A percentile compares a stretch with the other conserved stretches of the same genome.
Conservation (phyloP, 1,284 basidiomycete genomes). For the Marasmius tenuissimus region DNA sequence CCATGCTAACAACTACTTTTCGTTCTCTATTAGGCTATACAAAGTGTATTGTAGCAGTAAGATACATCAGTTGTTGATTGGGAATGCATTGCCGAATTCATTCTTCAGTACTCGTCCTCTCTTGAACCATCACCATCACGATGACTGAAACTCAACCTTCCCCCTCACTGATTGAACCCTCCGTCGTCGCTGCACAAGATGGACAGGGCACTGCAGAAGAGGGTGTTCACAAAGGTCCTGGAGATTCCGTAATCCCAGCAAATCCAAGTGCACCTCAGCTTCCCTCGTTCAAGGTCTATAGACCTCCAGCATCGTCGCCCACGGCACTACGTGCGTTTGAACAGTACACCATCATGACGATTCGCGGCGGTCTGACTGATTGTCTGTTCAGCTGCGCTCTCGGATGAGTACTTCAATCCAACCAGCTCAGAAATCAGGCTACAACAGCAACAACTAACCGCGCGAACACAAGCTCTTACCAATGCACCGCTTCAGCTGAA, state of each 20-base stretch:
- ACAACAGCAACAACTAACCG: conserved; percentile 63
- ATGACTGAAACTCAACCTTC: conserved; percentile 17
- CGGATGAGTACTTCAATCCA: conserved; percentile 76
- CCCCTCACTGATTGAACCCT: neutral
- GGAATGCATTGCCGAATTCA: neutral
- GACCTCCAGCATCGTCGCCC: conserved; percentile 27
- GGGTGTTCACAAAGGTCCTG: neutral
- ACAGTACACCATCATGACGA: neutral
- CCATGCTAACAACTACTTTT: neutral
- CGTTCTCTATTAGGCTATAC: neutral
- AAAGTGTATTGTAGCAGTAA: neutral
- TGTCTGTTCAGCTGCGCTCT: conserved; percentile 32
- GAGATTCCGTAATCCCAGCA: neutral
- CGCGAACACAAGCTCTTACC: conserved; percentile 63
- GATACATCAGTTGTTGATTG: neutral
- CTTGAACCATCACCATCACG: conserved; percentile 2
- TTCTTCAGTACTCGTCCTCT: neutral
- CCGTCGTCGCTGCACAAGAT: neutral
- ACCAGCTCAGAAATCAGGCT: conserved; percentile 73
- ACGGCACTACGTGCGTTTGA: conserved; percentile 12
- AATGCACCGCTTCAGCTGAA: conserved; percentile 79
- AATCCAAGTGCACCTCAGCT: neutral
- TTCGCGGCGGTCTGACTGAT: neutral
- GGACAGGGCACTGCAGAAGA: neutral
- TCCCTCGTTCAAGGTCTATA: conserved; percentile 48